Evolutionary conservation across 208 protist genomes (phyloP).

Genomic region (Leishmania lainsoni): DNA sequence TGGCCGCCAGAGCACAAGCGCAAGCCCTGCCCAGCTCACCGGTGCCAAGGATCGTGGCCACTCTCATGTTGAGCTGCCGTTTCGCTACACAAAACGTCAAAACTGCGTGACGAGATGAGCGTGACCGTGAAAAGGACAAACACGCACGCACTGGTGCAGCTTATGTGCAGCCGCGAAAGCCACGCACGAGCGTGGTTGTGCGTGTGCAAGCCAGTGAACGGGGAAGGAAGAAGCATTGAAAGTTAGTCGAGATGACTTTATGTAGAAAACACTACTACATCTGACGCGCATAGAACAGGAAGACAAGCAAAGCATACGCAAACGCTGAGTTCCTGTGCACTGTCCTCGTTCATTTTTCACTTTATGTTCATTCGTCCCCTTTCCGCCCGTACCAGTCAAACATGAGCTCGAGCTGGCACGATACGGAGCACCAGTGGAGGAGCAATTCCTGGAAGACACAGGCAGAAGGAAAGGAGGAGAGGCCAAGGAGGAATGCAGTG

Average conservation of each 20-base stretch:
- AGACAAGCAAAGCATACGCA: neutral
- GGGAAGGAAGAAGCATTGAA: too few relatives aligned
- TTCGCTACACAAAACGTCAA: neutral
- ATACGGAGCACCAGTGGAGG: neutral
- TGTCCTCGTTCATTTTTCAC: too few relatives aligned
- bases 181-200: neutral
- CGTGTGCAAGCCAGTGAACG: neutral
- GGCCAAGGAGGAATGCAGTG: neutral
- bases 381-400: too few relatives aligned
- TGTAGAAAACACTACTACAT: neutral
- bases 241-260: too few relatives aligned
- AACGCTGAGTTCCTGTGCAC: too few relatives aligned
- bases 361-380: neutral
- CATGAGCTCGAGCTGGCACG: neutral
- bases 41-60: slow-evolving; percentile 55
- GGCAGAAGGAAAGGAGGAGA: neutral
- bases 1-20: slow-evolving; percentile 57
- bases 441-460: neutral
- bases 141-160: neutral
- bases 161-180: neutral
- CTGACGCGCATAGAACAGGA: neutral
- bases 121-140: neutral
- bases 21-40: slow-evolving; percentile 77
- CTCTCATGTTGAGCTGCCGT: slow-evolving; percentile 11
- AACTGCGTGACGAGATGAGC: neutral